Conservation (phyloP, 805 yeast species). For the Naumovozyma dairenensis region DNA sequence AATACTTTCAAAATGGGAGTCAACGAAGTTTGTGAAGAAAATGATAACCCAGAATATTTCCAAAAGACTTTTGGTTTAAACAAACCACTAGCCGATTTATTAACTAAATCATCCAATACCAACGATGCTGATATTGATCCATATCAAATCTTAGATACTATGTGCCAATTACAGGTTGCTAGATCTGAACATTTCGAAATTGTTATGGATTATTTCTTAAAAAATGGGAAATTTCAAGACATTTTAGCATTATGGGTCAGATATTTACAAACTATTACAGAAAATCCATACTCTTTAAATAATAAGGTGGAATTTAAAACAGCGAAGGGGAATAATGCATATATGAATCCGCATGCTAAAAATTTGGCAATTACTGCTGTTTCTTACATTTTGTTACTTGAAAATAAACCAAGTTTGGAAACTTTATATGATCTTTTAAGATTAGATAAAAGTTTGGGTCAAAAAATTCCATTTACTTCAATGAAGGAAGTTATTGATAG, state of each 20-base stretch:
- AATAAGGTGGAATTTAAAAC: not conserved
- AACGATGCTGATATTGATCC: constrained; percentile 12
- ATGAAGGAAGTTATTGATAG: constrained; percentile 1
- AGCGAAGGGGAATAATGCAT: constrained; percentile 2
- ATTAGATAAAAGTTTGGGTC: constrained; percentile 7
- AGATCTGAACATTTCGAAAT: constrained; percentile 23
- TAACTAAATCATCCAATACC: constrained; percentile 8
- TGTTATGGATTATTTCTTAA: constrained; percentile 17
- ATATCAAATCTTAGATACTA: constrained; percentile 18
- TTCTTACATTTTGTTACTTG: constrained; percentile 21
- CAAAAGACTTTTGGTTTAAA: constrained; percentile 14
- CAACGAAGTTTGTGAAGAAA: not conserved
- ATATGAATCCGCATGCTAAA: constrained; percentile 11
- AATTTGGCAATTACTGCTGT: constrained; percentile 17
- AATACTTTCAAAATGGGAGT: not conserved
- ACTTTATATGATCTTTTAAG: constrained; percentile 20
- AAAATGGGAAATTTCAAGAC: constrained; percentile 15
- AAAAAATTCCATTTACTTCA: constrained; percentile 9
- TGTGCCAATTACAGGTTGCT: constrained; percentile 20
- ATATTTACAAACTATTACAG: constrained; percentile 15
- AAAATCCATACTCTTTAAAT: constrained; percentile 8
- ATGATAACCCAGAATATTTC: not conserved
- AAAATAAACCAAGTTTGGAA: constrained; percentile 12
- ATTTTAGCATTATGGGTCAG: constrained; percentile 27
- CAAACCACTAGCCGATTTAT: constrained; percentile 9